These are phyloP conservation scores for Xylariales sp. DNA, from an alignment of 2,329 filamentous ascomycete genomes.

Conservation along the genomic window DNA sequence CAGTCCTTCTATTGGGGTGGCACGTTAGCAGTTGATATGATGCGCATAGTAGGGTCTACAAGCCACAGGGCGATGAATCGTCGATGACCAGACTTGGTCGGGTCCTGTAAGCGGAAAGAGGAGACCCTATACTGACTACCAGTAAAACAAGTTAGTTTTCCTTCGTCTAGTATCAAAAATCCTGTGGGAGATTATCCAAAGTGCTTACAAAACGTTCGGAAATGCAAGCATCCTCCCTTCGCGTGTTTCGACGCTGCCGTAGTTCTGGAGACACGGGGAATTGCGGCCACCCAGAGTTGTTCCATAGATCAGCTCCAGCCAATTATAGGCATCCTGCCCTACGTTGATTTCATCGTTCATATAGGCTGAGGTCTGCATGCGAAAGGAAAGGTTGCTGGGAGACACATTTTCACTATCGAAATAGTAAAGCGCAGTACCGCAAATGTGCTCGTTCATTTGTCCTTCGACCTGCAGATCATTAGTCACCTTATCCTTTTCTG, in stretches of 20 bases:
- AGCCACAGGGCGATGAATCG: neutral
- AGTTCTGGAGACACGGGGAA: conserved; percentile 13
- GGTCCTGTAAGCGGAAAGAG: too few species aligned
- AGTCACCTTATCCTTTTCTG: neutral
- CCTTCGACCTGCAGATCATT: conserved; percentile 11
- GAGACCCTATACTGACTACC: too few species aligned
- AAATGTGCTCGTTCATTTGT: conserved; percentile 15
- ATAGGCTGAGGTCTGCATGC: conserved; percentile 26
- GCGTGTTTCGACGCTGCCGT: conserved; percentile 15
- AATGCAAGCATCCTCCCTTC: conserved; percentile 19
- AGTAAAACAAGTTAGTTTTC: too few species aligned
- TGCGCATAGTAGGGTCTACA: neutral
- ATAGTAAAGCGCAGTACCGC: conserved; percentile 15
- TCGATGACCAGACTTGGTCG: neutral
- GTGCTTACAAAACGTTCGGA: conserved; percentile 16
- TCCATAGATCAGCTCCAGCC: conserved; percentile 6
- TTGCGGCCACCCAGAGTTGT: neutral
- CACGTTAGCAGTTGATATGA: neutral
- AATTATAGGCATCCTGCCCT: conserved; percentile 8
- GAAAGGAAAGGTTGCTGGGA: conserved; percentile 48
- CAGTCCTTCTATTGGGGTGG: too few species aligned
- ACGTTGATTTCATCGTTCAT: neutral
- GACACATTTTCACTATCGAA: conserved; percentile 39
- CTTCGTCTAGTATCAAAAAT: too few species aligned
- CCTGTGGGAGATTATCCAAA: too few species aligned